Percentiles rank a stretch among this genome's conserved stretches.
Evolutionary conservation across 1,284 basidiomycete species (phyloP).

Genomic region (Fomitopsis pinicola): DNA sequence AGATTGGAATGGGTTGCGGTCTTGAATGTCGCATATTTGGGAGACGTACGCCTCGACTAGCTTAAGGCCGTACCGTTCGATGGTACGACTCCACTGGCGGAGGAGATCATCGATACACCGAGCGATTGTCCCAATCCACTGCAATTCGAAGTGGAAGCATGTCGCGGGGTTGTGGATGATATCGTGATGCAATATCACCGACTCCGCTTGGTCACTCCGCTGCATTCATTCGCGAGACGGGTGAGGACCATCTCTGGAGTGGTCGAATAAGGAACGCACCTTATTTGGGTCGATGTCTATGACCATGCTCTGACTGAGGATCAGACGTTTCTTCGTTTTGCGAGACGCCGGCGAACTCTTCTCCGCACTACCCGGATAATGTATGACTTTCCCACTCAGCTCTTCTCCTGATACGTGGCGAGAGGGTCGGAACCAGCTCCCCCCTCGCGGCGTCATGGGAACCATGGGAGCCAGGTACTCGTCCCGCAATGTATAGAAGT

Average conservation of each 20-base stretch:
- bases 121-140: slow-evolving; percentile 97
- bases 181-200: slow-evolving; percentile 86
- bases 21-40: slow-evolving; percentile 79
- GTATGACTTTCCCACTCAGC: slow-evolving; percentile 28
- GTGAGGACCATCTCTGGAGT: neutral
- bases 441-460: slow-evolving; percentile 56
- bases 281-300: slow-evolving; percentile 83
- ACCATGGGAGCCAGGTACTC: slow-evolving; percentile 67
- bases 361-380: slow-evolving; percentile 35
- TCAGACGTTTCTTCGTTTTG: slow-evolving; percentile 59
- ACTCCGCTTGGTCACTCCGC: slow-evolving; percentile 85
- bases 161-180: slow-evolving; percentile 89
- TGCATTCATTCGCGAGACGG: slow-evolving; percentile 21
- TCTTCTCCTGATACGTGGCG: slow-evolving; percentile 36
- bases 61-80: slow-evolving; percentile 89
- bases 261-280: slow-evolving; percentile 32
- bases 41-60: slow-evolving; percentile 91
- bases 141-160: slow-evolving; percentile 93
- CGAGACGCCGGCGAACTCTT: slow-evolving; percentile 28
- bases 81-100: slow-evolving; percentile 78
- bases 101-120: slow-evolving; percentile 92
- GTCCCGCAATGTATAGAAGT: slow-evolving; percentile 80
- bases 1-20: slow-evolving; percentile 85
- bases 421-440: slow-evolving; percentile 54
- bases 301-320: slow-evolving; percentile 83